Base-by-base conservation (phyloP, 2,329 filamentous ascomycete genomes). In the Diaporthe capsici region DNA sequence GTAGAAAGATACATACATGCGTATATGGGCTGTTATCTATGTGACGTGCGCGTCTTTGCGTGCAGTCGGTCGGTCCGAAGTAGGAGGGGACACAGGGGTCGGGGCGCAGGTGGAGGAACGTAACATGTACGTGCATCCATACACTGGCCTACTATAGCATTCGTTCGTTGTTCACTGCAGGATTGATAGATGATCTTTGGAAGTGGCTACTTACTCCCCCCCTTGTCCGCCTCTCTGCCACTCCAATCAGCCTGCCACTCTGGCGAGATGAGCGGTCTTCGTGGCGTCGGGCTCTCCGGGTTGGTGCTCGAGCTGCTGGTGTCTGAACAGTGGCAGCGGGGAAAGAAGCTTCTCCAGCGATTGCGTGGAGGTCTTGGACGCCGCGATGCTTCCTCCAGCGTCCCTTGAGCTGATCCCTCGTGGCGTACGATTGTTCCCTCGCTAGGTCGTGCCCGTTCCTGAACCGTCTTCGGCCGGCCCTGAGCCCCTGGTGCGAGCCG, bases 401-500 rank as follows among this genome's bases (percentile, higher is more conserved):
- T 22, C 73, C 68, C 37, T 51, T 75, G 25, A 77, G 15, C 51
- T 76, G 55, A 49, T 75, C 73, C 58, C 65, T 65, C 37, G 76
- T 42, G n/a, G 63, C 67, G 31, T 68, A 61, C 17, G 75, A 77
- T 49, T 77, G 71, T 22, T 74, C n/a, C 65, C 44, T 74, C 8
- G 77, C 73, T 34, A 71, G 37, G 71, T 76, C 75, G 20, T 77
- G 75, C 5, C n/a, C 71, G 28, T 77, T 76, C 28, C 77, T 51
- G 31, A 77, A 55, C 51, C 44, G 15, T 60, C 61, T 75, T 28
- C 71, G 25, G 25, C 73, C 72, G 1, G 70, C 60, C 25, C 73
- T 77, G 58, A 34, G 34, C 7, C 22, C 77, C 25, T 65, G 15
- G 65, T 75, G 34, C 8, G 17, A 58, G 28, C 9, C 31, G 8